These are phyloP conservation scores for Xylariaceae sp. DNA, from an alignment of 2,329 filamentous ascomycete species.

Conservation along the genomic window DNA sequence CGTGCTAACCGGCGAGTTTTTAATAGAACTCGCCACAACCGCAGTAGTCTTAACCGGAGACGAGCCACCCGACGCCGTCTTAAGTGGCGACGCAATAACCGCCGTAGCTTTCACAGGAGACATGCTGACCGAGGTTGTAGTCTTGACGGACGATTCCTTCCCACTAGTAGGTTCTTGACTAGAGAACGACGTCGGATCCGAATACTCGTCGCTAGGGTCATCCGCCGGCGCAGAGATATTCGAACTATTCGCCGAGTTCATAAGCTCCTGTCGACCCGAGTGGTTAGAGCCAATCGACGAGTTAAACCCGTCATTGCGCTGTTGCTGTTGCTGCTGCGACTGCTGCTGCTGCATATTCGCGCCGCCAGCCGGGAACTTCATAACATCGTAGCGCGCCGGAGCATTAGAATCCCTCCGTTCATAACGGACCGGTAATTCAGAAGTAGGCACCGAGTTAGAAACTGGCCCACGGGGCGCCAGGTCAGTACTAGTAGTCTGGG, in stretches of 20 bases:
- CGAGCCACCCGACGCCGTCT: background rate
- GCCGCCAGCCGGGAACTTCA: constrained; percentile 1
- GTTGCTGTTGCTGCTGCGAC: background rate
- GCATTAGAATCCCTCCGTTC: constrained; percentile 1
- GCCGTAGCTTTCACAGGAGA: constrained; percentile 35
- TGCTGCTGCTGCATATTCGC: background rate
- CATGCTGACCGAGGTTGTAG: constrained; percentile 24
- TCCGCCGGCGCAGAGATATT: constrained; percentile 61
- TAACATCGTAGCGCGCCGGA: constrained; percentile 1
- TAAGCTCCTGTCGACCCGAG: constrained; percentile 5
- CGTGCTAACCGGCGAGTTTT: background rate
- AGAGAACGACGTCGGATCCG: constrained; percentile 81
- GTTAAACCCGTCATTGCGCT: constrained; percentile 3
- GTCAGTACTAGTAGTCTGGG: background rate
- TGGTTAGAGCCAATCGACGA: constrained; percentile 10
- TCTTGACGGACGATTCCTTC: constrained; percentile 48
- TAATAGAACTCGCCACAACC: background rate
- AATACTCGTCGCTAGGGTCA: constrained; percentile 77
- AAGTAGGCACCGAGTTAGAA: background rate
- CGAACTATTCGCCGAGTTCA: constrained; percentile 14
- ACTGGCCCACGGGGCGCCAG: constrained; percentile 3
- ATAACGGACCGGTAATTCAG: constrained; percentile 3
- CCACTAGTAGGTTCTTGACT: constrained; percentile 75
- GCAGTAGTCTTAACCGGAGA: background rate
- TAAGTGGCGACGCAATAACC: constrained; percentile 32